A percentile compares a stretch with the other conserved stretches of the same genome.
phyloP scores from a whole-genome alignment of 108 stramenopile species.

The Ochromonas danica region DNA sequence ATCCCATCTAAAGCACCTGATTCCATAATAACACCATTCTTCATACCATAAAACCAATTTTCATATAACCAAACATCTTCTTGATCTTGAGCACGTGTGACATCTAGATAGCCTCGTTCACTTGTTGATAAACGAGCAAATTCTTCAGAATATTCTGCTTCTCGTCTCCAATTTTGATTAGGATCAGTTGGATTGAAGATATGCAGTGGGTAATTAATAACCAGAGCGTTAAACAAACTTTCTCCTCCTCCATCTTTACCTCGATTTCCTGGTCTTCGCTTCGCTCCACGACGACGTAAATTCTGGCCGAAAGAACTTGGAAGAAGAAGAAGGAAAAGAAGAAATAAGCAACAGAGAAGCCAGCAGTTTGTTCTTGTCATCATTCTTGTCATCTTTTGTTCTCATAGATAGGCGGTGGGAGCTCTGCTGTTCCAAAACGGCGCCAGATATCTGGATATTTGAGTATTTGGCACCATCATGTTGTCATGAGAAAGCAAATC shows the following conservation, averaged over 20 bases:
- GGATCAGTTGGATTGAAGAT: not conserved
- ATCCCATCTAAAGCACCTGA: slow-evolving; percentile 31
- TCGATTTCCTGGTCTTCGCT: not conserved
- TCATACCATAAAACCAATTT: slow-evolving; percentile 39
- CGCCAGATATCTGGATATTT: too few relatives aligned
- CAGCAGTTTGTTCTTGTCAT: too few relatives aligned
- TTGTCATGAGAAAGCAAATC: too few relatives aligned
- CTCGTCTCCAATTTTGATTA: not conserved
- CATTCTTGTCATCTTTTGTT: too few relatives aligned
- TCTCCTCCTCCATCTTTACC: not conserved
- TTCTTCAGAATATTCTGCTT: not conserved
- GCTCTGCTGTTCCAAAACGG: too few relatives aligned
- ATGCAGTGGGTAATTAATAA: not conserved
- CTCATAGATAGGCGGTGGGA: too few relatives aligned
- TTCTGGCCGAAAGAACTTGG: too few relatives aligned
- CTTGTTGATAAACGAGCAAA: not conserved
- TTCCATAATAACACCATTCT: slow-evolving; percentile 35
- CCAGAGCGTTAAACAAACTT: not conserved
- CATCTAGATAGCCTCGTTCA: not conserved
- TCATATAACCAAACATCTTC: slow-evolving; percentile 38
- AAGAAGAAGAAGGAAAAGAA: too few relatives aligned
- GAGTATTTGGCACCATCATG: too few relatives aligned
- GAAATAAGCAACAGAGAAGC: too few relatives aligned
- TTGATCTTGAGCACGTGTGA: slow-evolving; percentile 29
- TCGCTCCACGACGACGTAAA: not conserved